Conservation (phyloP, 352 stramenopile genomes). For the Pythium graminicola region DNA sequence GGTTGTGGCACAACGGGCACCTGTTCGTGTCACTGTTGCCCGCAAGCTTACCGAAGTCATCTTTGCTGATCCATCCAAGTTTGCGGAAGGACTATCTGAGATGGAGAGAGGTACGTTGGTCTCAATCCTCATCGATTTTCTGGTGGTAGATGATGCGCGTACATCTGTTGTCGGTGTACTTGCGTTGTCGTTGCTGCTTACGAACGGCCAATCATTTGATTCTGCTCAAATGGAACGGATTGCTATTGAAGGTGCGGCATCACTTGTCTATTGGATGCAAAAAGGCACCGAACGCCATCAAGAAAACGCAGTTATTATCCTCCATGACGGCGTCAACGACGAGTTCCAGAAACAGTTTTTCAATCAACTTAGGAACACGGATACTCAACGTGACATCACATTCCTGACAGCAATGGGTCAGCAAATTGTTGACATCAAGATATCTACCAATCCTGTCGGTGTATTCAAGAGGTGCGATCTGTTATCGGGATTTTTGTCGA, state of each 20-base stretch:
- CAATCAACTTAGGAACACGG: slow-evolving; percentile 42
- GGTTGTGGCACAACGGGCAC: slow-evolving; percentile 39
- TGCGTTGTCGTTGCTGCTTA: slow-evolving; percentile 56
- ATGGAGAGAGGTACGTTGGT: slow-evolving; percentile 56
- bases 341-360: slow-evolving; percentile 47
- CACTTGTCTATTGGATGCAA: slow-evolving; percentile 78
- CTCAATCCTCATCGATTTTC: slow-evolving; percentile 62
- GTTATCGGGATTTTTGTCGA: slow-evolving; percentile 44
- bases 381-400: slow-evolving; percentile 42
- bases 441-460: slow-evolving; percentile 38
- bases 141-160: slow-evolving; percentile 54
- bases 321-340: slow-evolving; percentile 56
- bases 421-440: slow-evolving; percentile 64
- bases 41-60: slow-evolving; percentile 77
- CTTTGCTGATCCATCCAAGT: slow-evolving; percentile 46
- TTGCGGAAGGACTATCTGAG: slow-evolving; percentile 44
- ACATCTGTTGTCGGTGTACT: slow-evolving; percentile 72
- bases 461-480: slow-evolving; percentile 67
- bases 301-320: slow-evolving; percentile 69
- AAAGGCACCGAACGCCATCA: slow-evolving; percentile 78
- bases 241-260: slow-evolving; percentile 57
- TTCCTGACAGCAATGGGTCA: slow-evolving; percentile 65
- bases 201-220: slow-evolving; percentile 48
- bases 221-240: slow-evolving; percentile 64
- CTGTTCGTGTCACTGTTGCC: slow-evolving; percentile 57